A percentile compares a stretch with the other conserved stretches of the same genome.
Evolutionary conservation across 768 basidiomycete species (phyloP).

Genomic region (Leucocoprinus sp.): DNA sequence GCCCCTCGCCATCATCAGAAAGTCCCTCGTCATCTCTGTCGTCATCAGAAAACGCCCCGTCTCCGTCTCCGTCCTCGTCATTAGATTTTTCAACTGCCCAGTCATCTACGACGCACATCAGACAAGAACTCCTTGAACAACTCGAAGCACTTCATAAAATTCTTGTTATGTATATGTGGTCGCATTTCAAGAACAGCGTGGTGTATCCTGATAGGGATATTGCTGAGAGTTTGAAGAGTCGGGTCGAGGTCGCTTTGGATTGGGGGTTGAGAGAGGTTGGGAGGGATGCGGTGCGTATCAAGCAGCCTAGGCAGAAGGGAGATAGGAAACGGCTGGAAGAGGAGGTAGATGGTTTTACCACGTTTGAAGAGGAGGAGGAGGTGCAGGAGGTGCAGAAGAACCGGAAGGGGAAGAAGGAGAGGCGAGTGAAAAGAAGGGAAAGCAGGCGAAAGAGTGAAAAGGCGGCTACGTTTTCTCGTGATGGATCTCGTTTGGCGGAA

Average conservation of each 20-base stretch:
- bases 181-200: slow-evolving; percentile 60
- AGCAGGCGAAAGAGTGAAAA: too few relatives aligned
- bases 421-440: background rate
- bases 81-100: too few relatives aligned
- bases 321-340: background rate
- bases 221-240: slow-evolving; percentile 2
- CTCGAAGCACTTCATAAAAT: slow-evolving; percentile 76
- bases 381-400: background rate
- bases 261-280: slow-evolving; percentile 3
- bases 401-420: background rate
- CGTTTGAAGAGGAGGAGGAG: background rate
- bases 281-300: background rate
- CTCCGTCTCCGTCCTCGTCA: too few relatives aligned
- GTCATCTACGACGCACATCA: background rate
- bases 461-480: too few relatives aligned
- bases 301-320: background rate
- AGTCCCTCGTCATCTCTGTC: background rate
- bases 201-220: slow-evolving; percentile 36
- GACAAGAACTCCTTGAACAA: background rate
- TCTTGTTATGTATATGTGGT: slow-evolving; percentile 79
- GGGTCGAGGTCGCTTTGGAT: slow-evolving; percentile 9
- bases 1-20: background rate
- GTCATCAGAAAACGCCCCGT: too few relatives aligned
- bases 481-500: too few relatives aligned
- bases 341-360: background rate